Conservation (phyloP, 2,329 filamentous ascomycete species). For the Blastomyces gilchristii region DNA sequence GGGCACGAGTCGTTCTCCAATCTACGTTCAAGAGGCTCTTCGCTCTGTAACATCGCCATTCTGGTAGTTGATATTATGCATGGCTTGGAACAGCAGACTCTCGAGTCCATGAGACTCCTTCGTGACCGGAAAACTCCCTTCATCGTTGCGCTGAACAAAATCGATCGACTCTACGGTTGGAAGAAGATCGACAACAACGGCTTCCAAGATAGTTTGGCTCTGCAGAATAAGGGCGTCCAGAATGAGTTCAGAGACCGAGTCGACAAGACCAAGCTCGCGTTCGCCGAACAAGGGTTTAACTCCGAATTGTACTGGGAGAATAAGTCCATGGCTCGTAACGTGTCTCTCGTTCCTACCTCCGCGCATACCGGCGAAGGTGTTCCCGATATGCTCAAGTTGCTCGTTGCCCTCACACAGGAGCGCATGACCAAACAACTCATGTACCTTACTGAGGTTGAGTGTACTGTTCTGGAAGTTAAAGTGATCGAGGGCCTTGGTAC, state of each 20-base stretch:
- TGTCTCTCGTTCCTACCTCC: constrained; percentile 94
- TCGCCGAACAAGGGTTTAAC: constrained; percentile 96
- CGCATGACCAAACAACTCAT: constrained; percentile 95
- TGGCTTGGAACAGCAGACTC: constrained; percentile 90
- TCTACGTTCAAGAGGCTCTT: constrained; percentile 89
- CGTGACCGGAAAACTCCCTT: constrained; percentile 93
- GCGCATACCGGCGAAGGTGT: constrained; percentile 99
- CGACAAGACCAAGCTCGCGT: constrained; percentile 82
- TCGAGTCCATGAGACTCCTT: constrained; percentile 92
- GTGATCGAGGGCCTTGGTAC: constrained; percentile 98
- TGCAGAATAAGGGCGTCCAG: constrained; percentile 88
- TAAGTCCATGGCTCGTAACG: constrained; percentile 87
- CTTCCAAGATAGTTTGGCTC: constrained; percentile 79
- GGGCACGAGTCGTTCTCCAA: constrained; percentile 99
- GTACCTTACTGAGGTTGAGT: constrained; percentile 97
- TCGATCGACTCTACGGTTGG: constrained; percentile 98
- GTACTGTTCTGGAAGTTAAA: constrained; percentile 97
- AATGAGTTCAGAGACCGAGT: constrained; percentile 89
- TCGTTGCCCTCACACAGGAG: constrained; percentile 85
- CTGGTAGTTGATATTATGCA: constrained; percentile 99
- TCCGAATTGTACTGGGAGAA: constrained; percentile 95
- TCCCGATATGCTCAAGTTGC: constrained; percentile 94
- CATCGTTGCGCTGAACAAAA: constrained; percentile 98
- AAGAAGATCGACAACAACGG: constrained; percentile 98
- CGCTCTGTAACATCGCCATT: constrained; percentile 98